Evolutionary conservation across 1,139 yeast genomes (phyloP), one percentile per base, ranked within the genome.

Genomic region (Scheffersomyces segobiensis): DNA sequence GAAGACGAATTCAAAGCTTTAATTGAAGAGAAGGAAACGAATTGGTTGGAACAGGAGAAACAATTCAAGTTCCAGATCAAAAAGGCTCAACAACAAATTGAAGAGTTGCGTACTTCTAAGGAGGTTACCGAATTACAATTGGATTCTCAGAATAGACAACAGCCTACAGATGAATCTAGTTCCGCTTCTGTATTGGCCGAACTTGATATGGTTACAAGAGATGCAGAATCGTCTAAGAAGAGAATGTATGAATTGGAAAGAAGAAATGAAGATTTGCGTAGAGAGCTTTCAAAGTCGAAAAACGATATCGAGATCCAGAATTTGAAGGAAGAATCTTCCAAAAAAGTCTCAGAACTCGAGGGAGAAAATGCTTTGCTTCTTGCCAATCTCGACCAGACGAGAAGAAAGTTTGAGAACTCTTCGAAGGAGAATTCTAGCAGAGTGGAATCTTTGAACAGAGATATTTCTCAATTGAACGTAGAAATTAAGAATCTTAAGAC

Each of bases 191-290:
- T 76, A 2, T 64, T 78, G 64, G 80, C 83, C 1, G 91, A 88
- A 65, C 76, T 89, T 47, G 93, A 88, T 58, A 78, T 89, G 51
- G 82, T 91, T 12, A 82, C 87, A 1, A 83, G 91, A 61, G 97
- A 93, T 65, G 84, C 91, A 12, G 97, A 91, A 66, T 74, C 86
- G 32, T 85, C 92, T 49, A 91, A 91, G 65, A 78, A 85, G 57
- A 80, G 96, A 58, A 83, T 87, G 1, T 71, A 85, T 56, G 93
- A 89, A 64, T 81, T 93, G 56, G 97, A 92, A 70, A 84, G 84
- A 63, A 81, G 97, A 61, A 93, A 92, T 67, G 91, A 89, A 67
- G 87, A 87, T 57, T 78, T 93, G 59, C 83, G 93, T 60, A 80
- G 86, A 39, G 89, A 89, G 58, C 71, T 92, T 54, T 84, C 90